Evolutionary conservation across 2,329 filamentous ascomycete genomes (phyloP).

Genomic region (Aspergillus ochraceus): DNA sequence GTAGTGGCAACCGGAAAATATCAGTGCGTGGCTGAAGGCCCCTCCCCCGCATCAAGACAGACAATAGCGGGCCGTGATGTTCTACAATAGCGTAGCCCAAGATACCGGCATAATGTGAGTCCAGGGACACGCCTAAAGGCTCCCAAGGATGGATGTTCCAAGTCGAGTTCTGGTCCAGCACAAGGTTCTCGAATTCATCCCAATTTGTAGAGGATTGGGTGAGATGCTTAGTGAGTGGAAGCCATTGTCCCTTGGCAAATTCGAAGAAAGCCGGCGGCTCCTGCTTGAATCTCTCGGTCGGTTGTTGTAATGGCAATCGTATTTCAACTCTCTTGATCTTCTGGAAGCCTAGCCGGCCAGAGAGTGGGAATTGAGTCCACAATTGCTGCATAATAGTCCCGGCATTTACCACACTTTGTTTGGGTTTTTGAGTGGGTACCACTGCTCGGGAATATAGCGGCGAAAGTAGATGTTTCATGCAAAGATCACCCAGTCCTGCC

Average conservation of each 20-base stretch:
- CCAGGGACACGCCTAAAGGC: not conserved
- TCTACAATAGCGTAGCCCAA: not conserved
- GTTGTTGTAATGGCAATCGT: not conserved
- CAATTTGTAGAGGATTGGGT: not conserved
- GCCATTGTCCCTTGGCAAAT: not conserved
- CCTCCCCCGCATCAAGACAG: not conserved
- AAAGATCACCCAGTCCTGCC: not conserved
- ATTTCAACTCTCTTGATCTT: not conserved
- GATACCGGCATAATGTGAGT: not conserved
- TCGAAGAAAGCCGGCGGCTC: not conserved
- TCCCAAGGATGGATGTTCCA: not conserved
- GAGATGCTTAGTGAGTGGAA: not conserved
- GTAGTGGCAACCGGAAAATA: not conserved
- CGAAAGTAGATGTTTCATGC: not conserved
- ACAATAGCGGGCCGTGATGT: not conserved
- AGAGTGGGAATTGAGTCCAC: not conserved
- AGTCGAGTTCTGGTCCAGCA: not conserved
- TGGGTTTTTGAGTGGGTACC: not conserved
- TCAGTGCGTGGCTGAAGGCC: not conserved
- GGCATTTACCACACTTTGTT: not conserved
- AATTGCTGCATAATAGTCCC: not conserved
- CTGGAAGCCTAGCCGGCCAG: not conserved
- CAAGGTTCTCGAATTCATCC: not conserved
- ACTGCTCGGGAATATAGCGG: not conserved
- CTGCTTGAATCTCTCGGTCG: not conserved